phyloP scores from a whole-genome alignment of 208 protist species.

The Angomonas ambiguus region DNA sequence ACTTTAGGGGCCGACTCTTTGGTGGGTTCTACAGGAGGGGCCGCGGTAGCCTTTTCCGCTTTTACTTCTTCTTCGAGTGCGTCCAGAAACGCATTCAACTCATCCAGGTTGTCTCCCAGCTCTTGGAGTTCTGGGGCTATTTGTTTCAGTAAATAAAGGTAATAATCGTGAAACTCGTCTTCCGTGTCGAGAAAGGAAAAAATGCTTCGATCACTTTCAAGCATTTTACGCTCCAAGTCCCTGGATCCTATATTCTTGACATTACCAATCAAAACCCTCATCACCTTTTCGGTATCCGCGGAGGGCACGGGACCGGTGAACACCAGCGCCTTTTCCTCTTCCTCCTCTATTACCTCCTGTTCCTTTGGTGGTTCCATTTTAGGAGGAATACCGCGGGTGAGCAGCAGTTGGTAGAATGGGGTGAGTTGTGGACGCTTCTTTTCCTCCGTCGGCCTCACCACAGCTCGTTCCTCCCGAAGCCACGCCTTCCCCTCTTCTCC shows the following conservation, averaged over 20 bases:
- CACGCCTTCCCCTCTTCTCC: conserved; percentile 37
- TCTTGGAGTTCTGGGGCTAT: conserved; percentile 75
- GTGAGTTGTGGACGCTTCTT: conserved; percentile 12
- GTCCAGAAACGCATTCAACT: conserved; percentile 69
- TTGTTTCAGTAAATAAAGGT: conserved; percentile 74
- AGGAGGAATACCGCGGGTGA: conserved; percentile 11
- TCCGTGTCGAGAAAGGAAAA: conserved; percentile 83
- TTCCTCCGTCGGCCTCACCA: not conserved
- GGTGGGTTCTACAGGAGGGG: not conserved
- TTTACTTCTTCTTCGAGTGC: conserved; percentile 64
- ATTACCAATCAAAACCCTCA: conserved; percentile 48
- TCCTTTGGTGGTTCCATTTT: conserved; percentile 7
- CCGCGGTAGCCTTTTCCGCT: conserved; percentile 20
- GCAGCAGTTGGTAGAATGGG: conserved; percentile 29
- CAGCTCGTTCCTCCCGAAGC: conserved; percentile 68
- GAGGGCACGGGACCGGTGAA: conserved; percentile 71
- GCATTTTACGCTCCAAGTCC: conserved; percentile 66
- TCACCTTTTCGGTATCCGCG: conserved; percentile 59
- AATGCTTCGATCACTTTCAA: conserved; percentile 60
- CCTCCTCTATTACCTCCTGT: conserved; percentile 1
- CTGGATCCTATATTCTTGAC: conserved; percentile 58
- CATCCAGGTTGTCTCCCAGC: conserved; percentile 80
- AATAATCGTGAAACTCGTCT: conserved; percentile 85
- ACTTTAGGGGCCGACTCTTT: not conserved
- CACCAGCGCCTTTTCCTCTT: conserved; percentile 8